A percentile compares a stretch with the other conserved stretches of the same genome.
Evolutionary conservation across 768 basidiomycete genomes (phyloP).

Genomic region (Boletellus ananiceps): DNA sequence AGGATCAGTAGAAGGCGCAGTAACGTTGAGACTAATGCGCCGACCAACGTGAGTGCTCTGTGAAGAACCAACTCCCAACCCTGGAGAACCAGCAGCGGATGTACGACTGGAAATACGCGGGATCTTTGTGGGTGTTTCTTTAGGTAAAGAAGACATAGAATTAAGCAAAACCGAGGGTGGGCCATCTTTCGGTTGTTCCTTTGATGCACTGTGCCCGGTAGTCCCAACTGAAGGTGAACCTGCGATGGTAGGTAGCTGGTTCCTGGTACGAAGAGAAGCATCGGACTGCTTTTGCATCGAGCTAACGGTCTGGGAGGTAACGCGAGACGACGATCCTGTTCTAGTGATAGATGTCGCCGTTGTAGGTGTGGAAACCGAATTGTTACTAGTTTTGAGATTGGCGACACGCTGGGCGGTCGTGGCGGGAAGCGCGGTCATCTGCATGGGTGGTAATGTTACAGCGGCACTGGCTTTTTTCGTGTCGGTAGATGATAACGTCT

Average conservation of each 20-base stretch:
- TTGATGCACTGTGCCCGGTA: conserved; percentile 45
- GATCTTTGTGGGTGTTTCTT: conserved; percentile 91
- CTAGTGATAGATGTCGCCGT: conserved; percentile 38
- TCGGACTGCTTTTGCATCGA: conserved; percentile 88
- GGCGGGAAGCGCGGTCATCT: conserved; percentile 79
- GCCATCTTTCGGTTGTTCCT: conserved; percentile 54
- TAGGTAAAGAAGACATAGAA: conserved; percentile 48
- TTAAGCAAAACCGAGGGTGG: conserved; percentile 53
- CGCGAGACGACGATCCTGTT: conserved; percentile 50
- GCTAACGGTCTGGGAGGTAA: conserved; percentile 79
- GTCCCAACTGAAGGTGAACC: conserved; percentile 88
- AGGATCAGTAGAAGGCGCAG: conserved; percentile 55
- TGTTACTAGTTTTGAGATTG: conserved; percentile 58
- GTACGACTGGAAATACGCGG: conserved; percentile 87
- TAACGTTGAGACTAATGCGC: conserved; percentile 60
- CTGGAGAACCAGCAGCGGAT: conserved; percentile 70
- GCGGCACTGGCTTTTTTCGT: conserved; percentile 68
- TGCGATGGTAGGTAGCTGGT: conserved; percentile 84
- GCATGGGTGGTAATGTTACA: conserved; percentile 82
- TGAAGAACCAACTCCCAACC: conserved; percentile 57
- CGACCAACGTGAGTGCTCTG: conserved; percentile 46
- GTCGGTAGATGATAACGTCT: conserved; percentile 85
- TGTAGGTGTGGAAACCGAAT: conserved; percentile 42
- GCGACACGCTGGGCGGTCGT: conserved; percentile 83
- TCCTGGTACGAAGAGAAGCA: conserved; percentile 68